Evolutionary conservation across 2,329 filamentous ascomycete genomes (phyloP), one percentile per base, ranked within the genome.

Genomic region (Phaeomoniella chlamydospora): DNA sequence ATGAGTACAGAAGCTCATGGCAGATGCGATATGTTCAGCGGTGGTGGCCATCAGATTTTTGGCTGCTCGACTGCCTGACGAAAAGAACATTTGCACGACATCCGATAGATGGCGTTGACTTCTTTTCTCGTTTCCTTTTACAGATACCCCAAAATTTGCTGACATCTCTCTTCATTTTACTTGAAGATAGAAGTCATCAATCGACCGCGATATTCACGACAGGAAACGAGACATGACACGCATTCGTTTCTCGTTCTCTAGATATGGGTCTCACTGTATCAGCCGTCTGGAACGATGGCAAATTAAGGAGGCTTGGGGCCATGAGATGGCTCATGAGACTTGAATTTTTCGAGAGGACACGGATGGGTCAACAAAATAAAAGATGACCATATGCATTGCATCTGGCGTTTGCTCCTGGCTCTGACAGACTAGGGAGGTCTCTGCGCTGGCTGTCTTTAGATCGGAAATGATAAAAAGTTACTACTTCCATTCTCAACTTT

Each of bases 41-140:
- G 43, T 43, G 43, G 44, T 42, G 45, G 47, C 51, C 50, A 49
- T 52, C 45, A 46, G 31, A 22, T 37, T 33, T 16, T 22, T 29
- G 15, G 6, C 29, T 37, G 31, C 31, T 49, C 48, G 48, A 53
- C 50, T 49, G 41, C 37, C 39, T 34, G 44, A 41, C 42, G 40
- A 46, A 45, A 41, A 44, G 9, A n/a, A n/a, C 22, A 26, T 26
- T 26, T 44, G 52, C 50, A 53, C 56, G 59, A 40, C 42, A 58
- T 55, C 62, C 60, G 56, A 65, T 66, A 67, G 62, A 67, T 57
- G 62, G 63, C 62, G 62, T 64, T 66, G 58, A 55, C 52, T 57
- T 59, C 22, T 26, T 58, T 57, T 55, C 54, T 48, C 50, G 49
- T 51, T 55, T 56, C 55, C 56, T 53, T 61, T 59, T 52, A 50